A percentile compares a stretch with the other conserved stretches of the same genome.
These are phyloP conservation scores for Capillidium heterosporum DNA, from an alignment of 371 early-diverging fungal species.

Conservation along the genomic window DNA sequence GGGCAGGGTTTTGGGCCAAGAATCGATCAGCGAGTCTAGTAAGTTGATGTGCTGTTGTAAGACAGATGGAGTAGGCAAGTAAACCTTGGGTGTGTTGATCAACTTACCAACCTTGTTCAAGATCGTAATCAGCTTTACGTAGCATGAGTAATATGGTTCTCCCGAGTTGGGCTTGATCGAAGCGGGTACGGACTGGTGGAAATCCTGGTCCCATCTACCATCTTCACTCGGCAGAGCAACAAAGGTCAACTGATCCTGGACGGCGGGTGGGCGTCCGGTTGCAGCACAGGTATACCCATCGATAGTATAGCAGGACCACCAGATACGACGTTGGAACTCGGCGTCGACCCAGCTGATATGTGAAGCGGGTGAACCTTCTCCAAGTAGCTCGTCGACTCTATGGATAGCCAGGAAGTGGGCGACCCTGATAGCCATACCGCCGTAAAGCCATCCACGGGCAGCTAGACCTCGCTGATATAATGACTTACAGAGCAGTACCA, in stretches of 20 bases:
- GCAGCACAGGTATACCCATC: background rate
- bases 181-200: background rate
- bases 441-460: background rate
- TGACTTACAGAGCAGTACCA: background rate
- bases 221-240: background rate
- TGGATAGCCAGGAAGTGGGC: background rate
- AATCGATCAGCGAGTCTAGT: background rate
- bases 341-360: background rate
- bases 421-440: background rate
- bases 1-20: background rate
- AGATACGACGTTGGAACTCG: background rate
- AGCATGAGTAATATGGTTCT: background rate
- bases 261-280: background rate
- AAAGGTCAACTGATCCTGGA: background rate
- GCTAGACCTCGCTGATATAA: background rate
- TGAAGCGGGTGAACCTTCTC: background rate
- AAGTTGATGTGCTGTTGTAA: background rate
- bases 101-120: background rate
- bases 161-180: background rate
- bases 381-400: background rate
- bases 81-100: background rate
- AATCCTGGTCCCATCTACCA: background rate
- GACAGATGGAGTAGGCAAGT: background rate
- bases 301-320: constrained; percentile 2
- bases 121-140: background rate